Evolutionary conservation across 2,329 filamentous ascomycete genomes (phyloP).

Genomic region (Nothophaeocryptopus gaeumannii): DNA sequence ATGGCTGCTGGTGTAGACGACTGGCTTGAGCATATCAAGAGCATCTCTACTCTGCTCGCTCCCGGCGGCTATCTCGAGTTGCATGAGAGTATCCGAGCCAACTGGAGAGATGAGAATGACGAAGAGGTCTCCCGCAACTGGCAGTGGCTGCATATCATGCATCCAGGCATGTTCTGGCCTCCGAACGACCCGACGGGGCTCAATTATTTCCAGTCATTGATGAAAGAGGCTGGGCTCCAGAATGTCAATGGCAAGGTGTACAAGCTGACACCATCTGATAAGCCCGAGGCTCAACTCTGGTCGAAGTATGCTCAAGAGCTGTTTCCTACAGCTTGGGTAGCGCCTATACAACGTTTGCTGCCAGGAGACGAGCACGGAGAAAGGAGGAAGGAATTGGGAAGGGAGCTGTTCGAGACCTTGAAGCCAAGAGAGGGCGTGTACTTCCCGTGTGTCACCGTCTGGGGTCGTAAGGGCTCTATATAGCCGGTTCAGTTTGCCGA

Average conservation of each 20-base stretch:
- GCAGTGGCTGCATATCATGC: conserved; percentile 5
- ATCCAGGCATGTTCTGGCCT: conserved; percentile 1
- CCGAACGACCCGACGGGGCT: neutral
- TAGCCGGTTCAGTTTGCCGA: too few species aligned
- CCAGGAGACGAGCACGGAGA: too few species aligned
- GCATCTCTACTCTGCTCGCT: neutral
- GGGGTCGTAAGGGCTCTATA: too few species aligned
- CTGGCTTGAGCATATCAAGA: conserved; percentile 7
- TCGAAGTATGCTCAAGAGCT: neutral
- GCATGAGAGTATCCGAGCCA: too few species aligned
- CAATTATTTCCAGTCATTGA: neutral
- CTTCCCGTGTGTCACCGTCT: too few species aligned
- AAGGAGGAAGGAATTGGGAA: too few species aligned
- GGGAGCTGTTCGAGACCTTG: too few species aligned
- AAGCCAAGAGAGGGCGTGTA: too few species aligned
- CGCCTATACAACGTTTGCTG: conserved; percentile 1
- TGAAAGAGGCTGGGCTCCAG: neutral
- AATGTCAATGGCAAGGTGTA: conserved; percentile 1
- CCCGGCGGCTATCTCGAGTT: conserved; percentile 12
- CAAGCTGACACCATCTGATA: conserved; percentile 1
- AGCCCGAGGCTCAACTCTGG: conserved; percentile 5
- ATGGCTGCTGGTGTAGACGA: conserved; percentile 8
- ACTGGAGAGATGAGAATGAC: too few species aligned
- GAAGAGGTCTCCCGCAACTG: conserved; percentile 3
- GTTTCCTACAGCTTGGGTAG: conserved; percentile 1